Percentiles rank a stretch among this genome's conserved stretches.
Conservation (phyloP, 495 filamentous ascomycete species). For the Neurospora sp. region DNA sequence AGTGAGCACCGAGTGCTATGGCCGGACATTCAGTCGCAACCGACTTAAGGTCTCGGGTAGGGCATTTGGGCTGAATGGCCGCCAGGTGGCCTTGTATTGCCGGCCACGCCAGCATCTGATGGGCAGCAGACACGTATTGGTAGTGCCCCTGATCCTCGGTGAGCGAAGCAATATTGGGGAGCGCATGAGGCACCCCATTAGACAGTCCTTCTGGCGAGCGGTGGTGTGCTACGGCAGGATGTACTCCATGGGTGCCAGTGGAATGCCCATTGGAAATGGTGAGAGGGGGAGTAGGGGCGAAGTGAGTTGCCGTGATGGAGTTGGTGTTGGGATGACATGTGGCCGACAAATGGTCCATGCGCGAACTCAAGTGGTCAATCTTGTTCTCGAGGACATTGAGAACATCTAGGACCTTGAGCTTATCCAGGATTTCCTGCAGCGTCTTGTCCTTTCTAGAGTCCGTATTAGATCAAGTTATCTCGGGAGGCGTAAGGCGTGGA, state of each 20-base stretch:
- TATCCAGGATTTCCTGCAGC: constrained; percentile 47
- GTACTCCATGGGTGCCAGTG: neutral
- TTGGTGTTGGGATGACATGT: constrained; percentile 6
- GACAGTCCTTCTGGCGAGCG: neutral
- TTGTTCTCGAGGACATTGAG: constrained; percentile 35
- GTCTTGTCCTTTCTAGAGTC: constrained; percentile 49
- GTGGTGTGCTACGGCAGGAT: constrained; percentile 2
- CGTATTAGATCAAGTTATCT: constrained; percentile 3
- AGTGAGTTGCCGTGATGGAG: neutral
- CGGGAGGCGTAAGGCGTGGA: constrained; percentile 6
- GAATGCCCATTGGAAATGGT: neutral
- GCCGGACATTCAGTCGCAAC: constrained; percentile 37
- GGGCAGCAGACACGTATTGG: constrained; percentile 43
- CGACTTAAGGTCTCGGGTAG: constrained; percentile 19
- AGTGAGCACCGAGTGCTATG: constrained; percentile 32
- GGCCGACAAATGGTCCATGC: constrained; percentile 9
- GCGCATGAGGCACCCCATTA: neutral
- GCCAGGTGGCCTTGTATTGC: constrained; percentile 39
- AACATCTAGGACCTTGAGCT: constrained; percentile 25
- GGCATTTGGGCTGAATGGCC: constrained; percentile 16
- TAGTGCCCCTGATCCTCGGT: constrained; percentile 18
- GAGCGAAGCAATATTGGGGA: constrained; percentile 2
- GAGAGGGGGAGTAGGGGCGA: neutral
- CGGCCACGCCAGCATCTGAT: constrained; percentile 50
- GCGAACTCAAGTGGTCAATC: constrained; percentile 30